These are phyloP conservation scores for Porphyra umbilicalis DNA, from an alignment of 31 red algal species.

Conservation along the genomic window DNA sequence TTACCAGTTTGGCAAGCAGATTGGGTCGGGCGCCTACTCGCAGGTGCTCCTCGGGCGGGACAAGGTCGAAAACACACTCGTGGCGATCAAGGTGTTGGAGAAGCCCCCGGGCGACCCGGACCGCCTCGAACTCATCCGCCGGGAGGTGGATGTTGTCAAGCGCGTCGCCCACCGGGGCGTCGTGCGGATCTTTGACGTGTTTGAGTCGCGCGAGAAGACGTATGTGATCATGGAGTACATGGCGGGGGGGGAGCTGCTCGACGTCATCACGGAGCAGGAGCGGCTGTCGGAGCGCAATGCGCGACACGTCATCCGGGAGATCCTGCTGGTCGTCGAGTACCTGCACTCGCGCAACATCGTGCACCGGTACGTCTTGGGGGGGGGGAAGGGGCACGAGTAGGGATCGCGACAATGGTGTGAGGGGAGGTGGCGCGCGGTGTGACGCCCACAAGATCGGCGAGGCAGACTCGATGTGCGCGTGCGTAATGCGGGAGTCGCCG, in stretches of 20 bases:
- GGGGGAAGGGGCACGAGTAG: no score
- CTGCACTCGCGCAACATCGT: conserved; percentile 73
- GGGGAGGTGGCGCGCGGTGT: no score
- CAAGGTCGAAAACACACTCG: conserved; percentile 31
- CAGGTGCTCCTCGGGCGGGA: conserved; percentile 61
- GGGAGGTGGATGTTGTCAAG: conserved; percentile 54
- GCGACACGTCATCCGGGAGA: conserved; percentile 52
- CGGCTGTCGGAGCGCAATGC: conserved; percentile 70
- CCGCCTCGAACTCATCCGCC: conserved; percentile 47
- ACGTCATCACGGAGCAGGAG: conserved; percentile 67
- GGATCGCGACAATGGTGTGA: no score
- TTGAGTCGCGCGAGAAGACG: conserved; percentile 61
- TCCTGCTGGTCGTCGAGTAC: conserved; percentile 67
- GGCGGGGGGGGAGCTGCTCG: conserved; percentile 79
- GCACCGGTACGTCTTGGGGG: no score
- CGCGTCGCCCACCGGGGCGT: conserved; percentile 48
- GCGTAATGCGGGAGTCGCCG: no score
- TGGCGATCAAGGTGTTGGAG: conserved; percentile 64
- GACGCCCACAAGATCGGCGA: no score
- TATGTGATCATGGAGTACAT: conserved; percentile 91
- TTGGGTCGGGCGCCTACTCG: conserved; percentile 57
- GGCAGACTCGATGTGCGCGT: no score
- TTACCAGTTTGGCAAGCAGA: conserved; percentile 63
- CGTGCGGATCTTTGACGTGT: conserved; percentile 77
- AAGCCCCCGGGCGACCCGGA: conserved; percentile 24